These are phyloP conservation scores for Linanthus parryae DNA, from an alignment of 148 eudicot genomes.

Conservation along the genomic window DNA sequence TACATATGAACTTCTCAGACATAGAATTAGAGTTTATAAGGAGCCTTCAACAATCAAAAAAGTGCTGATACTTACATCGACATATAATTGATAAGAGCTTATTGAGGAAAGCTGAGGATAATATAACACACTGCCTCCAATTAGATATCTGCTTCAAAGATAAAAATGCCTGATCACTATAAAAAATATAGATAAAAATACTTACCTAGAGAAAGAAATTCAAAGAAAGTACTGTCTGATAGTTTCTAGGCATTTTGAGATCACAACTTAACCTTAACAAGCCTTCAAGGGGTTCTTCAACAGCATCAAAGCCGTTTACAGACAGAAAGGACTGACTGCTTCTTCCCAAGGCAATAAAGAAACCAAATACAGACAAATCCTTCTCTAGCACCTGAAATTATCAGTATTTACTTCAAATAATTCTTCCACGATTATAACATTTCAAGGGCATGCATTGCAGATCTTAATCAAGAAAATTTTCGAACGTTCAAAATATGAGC, in stretches of 20 bases:
- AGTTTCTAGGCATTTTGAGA: not conserved
- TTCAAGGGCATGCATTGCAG: constrained; percentile 5
- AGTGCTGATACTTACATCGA: constrained; percentile 66
- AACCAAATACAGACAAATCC: constrained; percentile 96
- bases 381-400: constrained; percentile 69
- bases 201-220: not conserved
- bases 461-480: no score
- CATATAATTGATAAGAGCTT: constrained; percentile 94
- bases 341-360: constrained; percentile 91
- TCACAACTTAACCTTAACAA: constrained; percentile 50
- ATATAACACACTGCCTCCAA: constrained; percentile 84
- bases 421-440: constrained; percentile 1
- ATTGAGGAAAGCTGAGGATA: constrained; percentile 97
- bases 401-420: constrained; percentile 5
- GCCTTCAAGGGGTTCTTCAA: constrained; percentile 71
- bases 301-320: constrained; percentile 65
- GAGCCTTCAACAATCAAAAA: not conserved
- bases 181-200: not conserved
- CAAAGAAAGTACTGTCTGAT: not conserved
- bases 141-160: constrained; percentile 52
- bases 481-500: no score
- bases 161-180: not conserved
- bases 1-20: constrained; percentile 10
- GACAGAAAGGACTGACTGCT: constrained; percentile 67
- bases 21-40: not conserved